Conservation (phyloP, 108 stramenopile species). For the Cyclotella sp. region DNA sequence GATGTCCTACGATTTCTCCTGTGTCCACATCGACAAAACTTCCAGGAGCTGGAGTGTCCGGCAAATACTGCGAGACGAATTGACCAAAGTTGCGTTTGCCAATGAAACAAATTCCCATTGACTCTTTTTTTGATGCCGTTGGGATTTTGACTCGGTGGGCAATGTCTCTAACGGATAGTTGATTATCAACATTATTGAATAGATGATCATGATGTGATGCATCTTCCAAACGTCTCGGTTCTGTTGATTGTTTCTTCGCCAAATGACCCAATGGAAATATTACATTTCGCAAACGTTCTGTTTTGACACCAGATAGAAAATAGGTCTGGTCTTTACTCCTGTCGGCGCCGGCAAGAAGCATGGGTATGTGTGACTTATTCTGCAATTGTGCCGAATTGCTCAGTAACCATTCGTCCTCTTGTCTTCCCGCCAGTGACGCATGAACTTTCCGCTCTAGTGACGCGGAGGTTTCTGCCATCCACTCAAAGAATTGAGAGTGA, state of each 20-base stretch:
- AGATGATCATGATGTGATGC: background rate
- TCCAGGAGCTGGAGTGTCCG: conserved; percentile 47
- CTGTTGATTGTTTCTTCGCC: conserved; percentile 47
- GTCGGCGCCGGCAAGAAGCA: conserved; percentile 81
- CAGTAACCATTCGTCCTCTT: conserved; percentile 54
- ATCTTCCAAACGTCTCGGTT: background rate
- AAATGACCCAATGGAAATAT: conserved; percentile 90
- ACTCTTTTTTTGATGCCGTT: conserved; percentile 87
- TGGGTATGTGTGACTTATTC: conserved; percentile 34
- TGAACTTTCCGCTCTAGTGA: conserved; percentile 21
- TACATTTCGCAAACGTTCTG: conserved; percentile 71
- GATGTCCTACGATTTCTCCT: conserved; percentile 57
- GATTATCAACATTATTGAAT: background rate
- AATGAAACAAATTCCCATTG: conserved; percentile 96
- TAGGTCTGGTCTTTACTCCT: conserved; percentile 93
- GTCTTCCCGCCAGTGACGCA: conserved; percentile 36
- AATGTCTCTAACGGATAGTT: conserved; percentile 75
- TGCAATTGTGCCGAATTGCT: background rate
- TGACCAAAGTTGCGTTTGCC: conserved; percentile 89
- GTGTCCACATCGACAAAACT: conserved; percentile 83
- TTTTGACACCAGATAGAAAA: conserved; percentile 85
- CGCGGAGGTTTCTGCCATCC: conserved; percentile 29
- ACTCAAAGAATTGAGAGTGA: conserved; percentile 27
- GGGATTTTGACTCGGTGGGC: conserved; percentile 76
- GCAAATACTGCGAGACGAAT: conserved; percentile 88